phyloP scores from a whole-genome alignment of 768 basidiomycete genomes.

The Terana coerulea region DNA sequence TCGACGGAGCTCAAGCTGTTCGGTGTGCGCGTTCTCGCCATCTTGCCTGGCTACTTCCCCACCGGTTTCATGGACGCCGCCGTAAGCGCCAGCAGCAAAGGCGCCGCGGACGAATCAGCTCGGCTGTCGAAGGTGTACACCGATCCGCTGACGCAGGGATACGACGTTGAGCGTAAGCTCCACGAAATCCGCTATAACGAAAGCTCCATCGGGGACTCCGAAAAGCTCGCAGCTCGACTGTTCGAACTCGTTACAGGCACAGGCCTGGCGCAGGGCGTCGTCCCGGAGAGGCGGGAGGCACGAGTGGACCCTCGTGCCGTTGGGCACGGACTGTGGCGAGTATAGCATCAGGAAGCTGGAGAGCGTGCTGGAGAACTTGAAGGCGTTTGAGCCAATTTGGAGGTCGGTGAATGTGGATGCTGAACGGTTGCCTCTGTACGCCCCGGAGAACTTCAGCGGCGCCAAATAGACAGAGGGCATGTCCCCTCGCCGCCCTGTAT shows the following conservation, averaged over 20 bases:
- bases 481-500: too few relatives aligned
- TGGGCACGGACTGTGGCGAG: conserved; percentile 4
- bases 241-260: not conserved
- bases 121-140: conserved; percentile 7
- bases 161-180: not conserved
- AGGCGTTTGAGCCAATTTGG: not conserved
- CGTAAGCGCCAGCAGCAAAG: not conserved
- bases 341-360: not conserved
- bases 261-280: not conserved
- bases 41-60: conserved; percentile 7
- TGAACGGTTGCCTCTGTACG: too few relatives aligned
- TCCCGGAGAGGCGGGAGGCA: not conserved
- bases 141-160: conserved; percentile 1
- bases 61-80: not conserved
- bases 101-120: not conserved
- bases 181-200: not conserved
- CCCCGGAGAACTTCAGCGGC: too few relatives aligned
- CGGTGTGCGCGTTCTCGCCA: conserved; percentile 5
- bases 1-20: not conserved
- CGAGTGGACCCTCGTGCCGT: not conserved
- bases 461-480: too few relatives aligned
- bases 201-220: not conserved
- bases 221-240: not conserved
- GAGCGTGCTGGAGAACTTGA: not conserved
- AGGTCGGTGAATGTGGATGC: not conserved